Evolutionary conservation across 257 asterid species (phyloP), one percentile per base, ranked within the genome.

Genomic region (Oldenlandia corymbosa): DNA sequence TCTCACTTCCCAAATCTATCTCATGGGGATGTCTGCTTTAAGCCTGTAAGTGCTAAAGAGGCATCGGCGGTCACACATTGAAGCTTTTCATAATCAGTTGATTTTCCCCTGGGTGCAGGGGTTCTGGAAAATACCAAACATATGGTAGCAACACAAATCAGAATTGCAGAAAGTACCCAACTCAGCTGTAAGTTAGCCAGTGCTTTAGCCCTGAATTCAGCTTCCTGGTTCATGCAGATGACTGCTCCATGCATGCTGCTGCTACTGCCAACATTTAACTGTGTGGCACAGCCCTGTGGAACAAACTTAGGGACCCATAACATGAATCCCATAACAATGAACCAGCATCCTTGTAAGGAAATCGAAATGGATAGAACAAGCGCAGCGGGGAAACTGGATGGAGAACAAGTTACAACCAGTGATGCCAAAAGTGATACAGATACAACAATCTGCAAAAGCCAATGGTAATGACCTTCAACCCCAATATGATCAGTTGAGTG

Each of bases 401-500:
- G 87, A 58, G 65, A 75, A 48, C 62, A 31, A 45, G 86, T 76
- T 3, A 81, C 78, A 13, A 28, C 75, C 23, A 82, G 10, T n/a
- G 91, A 75, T 32, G 95, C 78, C 20, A 81, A 45, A 53, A 90
- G 67, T 14, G 97, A 84, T 28, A 71, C 69, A 55, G 72, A 76
- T 17, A 87, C 95, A 42, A 87, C 78, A 30, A 90, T 79, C 75
- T 90, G 95, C 79, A 87, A 77, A 2, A 90, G 85, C 88, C 87
- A 85, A 60, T 90, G 97, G 77, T 90, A 90, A 65, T 90, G 96
- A 23, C 97, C 97, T 78, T 90, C 96, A 0, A 84, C 79, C 31
- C 97, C 97, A 8, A 79, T 60, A 31, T 85, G 95, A 72, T 90
- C 91, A 1, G 93, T 71, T 20, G 97, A 90, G 69, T 87, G 97